These are phyloP conservation scores for Daldinia eschscholtzii DNA, from an alignment of 2,329 filamentous ascomycete species.

Conservation along the genomic window DNA sequence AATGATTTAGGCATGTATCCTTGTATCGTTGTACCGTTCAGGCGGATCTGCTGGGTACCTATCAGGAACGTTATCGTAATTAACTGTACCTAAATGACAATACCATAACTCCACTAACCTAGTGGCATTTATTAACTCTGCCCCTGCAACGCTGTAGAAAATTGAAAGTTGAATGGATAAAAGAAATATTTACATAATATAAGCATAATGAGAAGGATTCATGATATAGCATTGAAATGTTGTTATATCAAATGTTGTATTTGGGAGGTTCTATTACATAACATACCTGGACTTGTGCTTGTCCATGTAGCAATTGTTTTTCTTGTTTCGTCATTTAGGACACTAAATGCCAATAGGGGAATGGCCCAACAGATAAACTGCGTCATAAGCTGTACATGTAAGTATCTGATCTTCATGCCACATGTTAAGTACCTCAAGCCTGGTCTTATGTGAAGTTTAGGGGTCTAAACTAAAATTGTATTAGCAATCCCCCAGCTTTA, in stretches of 20 bases:
- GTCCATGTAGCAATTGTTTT: not conserved
- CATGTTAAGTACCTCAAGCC: constrained; percentile 2
- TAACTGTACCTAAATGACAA: constrained; percentile 3
- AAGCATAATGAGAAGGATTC: constrained; percentile 5
- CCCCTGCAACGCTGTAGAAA: not conserved
- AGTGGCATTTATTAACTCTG: constrained; percentile 21
- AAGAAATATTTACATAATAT: not conserved
- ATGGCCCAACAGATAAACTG: constrained; percentile 27
- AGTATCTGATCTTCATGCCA: constrained; percentile 34
- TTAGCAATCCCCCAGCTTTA: not conserved
- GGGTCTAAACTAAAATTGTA: constrained; percentile 11
- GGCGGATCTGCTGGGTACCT: constrained; percentile 30
- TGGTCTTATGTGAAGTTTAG: not conserved
- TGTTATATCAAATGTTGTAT: not conserved
- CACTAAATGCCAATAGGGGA: constrained; percentile 25
- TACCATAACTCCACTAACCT: not conserved
- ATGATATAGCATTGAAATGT: not conserved
- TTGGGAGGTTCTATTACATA: not conserved
- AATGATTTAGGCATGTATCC: constrained; percentile 32
- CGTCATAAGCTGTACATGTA: constrained; percentile 38
- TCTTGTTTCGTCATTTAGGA: constrained; percentile 34
- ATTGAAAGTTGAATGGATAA: not conserved
- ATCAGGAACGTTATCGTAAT: constrained; percentile 23
- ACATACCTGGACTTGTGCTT: not conserved
- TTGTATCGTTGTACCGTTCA: constrained; percentile 23